Evolutionary conservation across 192 early-diverging fungal genomes (phyloP).

Genomic region (Entophlyctis luteolus): DNA sequence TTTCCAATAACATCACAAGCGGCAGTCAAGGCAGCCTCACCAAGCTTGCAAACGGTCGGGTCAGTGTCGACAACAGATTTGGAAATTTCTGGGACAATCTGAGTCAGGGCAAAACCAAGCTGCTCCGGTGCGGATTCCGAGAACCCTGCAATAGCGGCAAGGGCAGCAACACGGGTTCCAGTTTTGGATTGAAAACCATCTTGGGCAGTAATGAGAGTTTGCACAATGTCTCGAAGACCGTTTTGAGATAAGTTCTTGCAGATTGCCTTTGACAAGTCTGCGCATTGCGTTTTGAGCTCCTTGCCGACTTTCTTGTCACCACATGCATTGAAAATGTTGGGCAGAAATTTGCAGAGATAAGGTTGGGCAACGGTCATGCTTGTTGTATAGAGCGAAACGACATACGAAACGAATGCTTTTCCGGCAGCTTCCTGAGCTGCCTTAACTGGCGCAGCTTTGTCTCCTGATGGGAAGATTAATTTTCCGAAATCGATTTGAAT

Average conservation of each 20-base stretch:
- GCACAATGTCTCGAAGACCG: constrained; percentile 23
- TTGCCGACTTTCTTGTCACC: constrained; percentile 65
- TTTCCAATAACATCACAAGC: constrained; percentile 70
- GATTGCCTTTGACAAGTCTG: constrained; percentile 52
- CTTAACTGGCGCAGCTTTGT: constrained; percentile 46
- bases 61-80: constrained; percentile 81
- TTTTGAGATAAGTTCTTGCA: constrained; percentile 36
- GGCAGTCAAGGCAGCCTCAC: constrained; percentile 64
- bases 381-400: constrained; percentile 39
- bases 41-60: constrained; percentile 62
- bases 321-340: constrained; percentile 55
- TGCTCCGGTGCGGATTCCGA: constrained; percentile 47
- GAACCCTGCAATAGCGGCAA: constrained; percentile 42
- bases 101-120: constrained; percentile 42
- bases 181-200: constrained; percentile 71
- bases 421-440: constrained; percentile 40
- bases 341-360: constrained; percentile 61
- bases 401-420: constrained; percentile 43
- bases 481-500: too few relatives aligned
- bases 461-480: too few relatives aligned
- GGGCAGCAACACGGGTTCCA: constrained; percentile 64
- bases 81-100: constrained; percentile 69
- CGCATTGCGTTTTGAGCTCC: constrained; percentile 57
- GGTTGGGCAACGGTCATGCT: constrained; percentile 67
- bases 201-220: constrained; percentile 36